These are phyloP conservation scores for Magnolia officinalis DNA, from an alignment of 164 flowering plant genomes.

Conservation along the genomic window DNA sequence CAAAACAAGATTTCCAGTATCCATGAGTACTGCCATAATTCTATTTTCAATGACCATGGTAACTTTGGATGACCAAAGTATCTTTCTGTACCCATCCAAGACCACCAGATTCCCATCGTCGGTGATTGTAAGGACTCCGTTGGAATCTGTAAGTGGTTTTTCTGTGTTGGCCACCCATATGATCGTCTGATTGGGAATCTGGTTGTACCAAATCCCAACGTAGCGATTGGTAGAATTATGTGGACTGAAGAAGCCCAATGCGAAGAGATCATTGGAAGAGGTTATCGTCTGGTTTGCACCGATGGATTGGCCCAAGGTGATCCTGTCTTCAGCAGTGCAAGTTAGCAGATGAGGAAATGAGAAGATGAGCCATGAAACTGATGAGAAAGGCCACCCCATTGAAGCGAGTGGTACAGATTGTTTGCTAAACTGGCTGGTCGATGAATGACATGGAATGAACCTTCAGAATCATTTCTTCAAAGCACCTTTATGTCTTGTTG, in stretches of 20 bases:
- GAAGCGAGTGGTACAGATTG: too few relatives aligned
- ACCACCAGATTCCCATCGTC: conserved; percentile 17
- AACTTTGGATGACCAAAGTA: conserved; percentile 3
- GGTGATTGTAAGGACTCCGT: conserved; percentile 16
- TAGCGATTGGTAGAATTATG: conserved; percentile 23
- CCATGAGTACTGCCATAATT: background rate
- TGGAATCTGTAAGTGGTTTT: conserved; percentile 10
- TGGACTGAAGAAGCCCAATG: conserved; percentile 30
- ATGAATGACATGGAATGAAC: too few relatives aligned
- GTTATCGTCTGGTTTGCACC: conserved; percentile 6
- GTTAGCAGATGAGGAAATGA: too few relatives aligned
- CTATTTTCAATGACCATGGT: background rate
- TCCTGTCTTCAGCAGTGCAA: too few relatives aligned
- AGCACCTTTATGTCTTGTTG: too few relatives aligned
- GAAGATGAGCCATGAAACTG: too few relatives aligned
- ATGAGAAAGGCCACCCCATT: too few relatives aligned
- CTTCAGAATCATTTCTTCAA: too few relatives aligned
- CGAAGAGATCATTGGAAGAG: conserved; percentile 17
- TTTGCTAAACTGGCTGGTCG: too few relatives aligned
- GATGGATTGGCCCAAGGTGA: background rate
- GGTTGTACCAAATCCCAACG: conserved; percentile 28
- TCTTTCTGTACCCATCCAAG: background rate
- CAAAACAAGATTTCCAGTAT: conserved; percentile 11
- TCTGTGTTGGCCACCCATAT: conserved; percentile 30
- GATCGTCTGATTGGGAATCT: conserved; percentile 2